Evolutionary conservation across 2,329 filamentous ascomycete species (phyloP), one percentile per base, ranked within the genome.

Genomic region (Cladosporium phlei): DNA sequence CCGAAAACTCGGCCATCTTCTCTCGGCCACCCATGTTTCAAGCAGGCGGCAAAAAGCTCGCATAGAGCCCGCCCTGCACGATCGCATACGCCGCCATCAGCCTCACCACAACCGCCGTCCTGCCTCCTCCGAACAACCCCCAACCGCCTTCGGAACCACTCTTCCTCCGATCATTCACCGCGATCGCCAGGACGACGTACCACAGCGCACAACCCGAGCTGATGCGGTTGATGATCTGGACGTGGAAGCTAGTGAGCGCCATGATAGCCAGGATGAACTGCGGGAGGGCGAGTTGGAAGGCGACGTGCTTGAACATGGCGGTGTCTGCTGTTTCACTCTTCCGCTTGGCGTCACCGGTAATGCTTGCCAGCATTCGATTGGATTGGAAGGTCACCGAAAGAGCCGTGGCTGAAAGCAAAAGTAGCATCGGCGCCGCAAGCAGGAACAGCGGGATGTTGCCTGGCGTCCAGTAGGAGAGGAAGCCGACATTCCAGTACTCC

Each of bases 201-300:
- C 89, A 96, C 14, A 93, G 68, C 1, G 89, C 86, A 65, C 91
- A 95, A 0, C 83, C 91, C 0, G 90, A 95, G 1, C 88, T 85
- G 12, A 98, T 76, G 19, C 93, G 80, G 34, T 85, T 95, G 59
- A 97, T 85, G 56, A 98, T 94, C 67, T 98, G 93, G 20, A 96
- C 85, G 62, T 98, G 93, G 61, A 94, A 95, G 52, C 73, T 88
- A 10, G 83, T 88, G 16, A 90, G 66, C 16, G 88, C 86, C 49
- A 91, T 66, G 2, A 79, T 51, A 1, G 85, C 83, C 14, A 98
- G 72, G 3, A 90, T 48, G 1, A 86, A 66, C 65, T 98, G 91
- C 3, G 80, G 78, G 3, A 83, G 67, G 1, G 88, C 88, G 51
- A 95, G 71, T 17, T 78, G 77, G 21, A 66, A 67, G 5, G 75